Conservation (phyloP, 1,139 yeast species). For the Citeromyces siamensis region DNA sequence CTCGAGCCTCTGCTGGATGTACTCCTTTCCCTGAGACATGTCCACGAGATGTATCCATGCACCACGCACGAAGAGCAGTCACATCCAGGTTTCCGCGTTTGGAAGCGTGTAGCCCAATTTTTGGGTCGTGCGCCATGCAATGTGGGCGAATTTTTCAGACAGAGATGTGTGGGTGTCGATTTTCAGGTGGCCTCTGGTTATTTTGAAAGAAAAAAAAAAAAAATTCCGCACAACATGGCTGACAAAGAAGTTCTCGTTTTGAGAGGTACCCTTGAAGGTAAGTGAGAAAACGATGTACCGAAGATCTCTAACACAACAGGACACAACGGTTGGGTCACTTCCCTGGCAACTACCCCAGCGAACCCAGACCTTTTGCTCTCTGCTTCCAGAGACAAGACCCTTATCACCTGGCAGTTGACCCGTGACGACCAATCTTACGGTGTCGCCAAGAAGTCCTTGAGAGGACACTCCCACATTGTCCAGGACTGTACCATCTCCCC, state of each 20-base stretch:
- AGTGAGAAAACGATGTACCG: constrained; percentile 7
- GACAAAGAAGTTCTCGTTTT: constrained; percentile 93
- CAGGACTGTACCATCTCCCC: constrained; percentile 97
- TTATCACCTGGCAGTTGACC: constrained; percentile 98
- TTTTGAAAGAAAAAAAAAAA: constrained; percentile 2
- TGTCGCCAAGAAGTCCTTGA: constrained; percentile 94
- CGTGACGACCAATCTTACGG: constrained; percentile 97
- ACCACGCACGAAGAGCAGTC: neutral
- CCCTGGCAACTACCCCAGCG: constrained; percentile 96
- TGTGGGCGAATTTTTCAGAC: neutral
- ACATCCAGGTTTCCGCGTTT: neutral
- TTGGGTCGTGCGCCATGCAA: neutral
- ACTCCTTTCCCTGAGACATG: constrained; percentile 7
- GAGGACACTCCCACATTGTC: constrained; percentile 98
- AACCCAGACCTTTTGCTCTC: constrained; percentile 98
- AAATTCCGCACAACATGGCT: constrained; percentile 8
- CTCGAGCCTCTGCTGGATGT: constrained; percentile 15
- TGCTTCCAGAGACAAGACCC: constrained; percentile 98
- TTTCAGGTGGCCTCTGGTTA: neutral
- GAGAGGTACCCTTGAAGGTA: constrained; percentile 97
- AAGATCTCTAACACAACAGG: constrained; percentile 16
- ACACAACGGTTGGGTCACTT: constrained; percentile 93
- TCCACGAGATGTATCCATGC: neutral
- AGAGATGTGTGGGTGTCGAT: constrained; percentile 1
- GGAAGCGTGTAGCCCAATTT: too few species aligned